phyloP scores from a whole-genome alignment of 1,284 basidiomycete genomes.

The Irpex lacteus region DNA sequence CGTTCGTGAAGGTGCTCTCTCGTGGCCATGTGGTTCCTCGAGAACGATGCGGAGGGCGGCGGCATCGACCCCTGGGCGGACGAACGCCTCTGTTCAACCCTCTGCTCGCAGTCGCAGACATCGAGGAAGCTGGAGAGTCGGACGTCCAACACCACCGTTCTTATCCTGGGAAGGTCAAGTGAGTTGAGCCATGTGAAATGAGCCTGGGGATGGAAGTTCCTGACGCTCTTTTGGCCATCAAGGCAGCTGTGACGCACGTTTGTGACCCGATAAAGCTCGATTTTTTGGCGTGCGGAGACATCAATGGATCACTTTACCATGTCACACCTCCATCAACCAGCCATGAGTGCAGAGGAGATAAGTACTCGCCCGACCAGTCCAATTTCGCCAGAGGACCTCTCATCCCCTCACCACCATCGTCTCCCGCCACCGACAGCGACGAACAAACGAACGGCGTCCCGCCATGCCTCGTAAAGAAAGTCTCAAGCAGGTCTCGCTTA shows the following conservation, averaged over 20 bases:
- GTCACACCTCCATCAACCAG: neutral
- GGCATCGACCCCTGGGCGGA: too few relatives aligned
- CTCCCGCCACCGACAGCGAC: neutral
- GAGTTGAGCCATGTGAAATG: too few relatives aligned
- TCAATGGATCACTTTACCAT: neutral
- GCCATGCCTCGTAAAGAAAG: neutral
- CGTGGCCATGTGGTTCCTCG: too few relatives aligned
- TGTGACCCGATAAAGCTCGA: neutral
- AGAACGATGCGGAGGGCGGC: too few relatives aligned
- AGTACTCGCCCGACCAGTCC: neutral
- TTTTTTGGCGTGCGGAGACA: neutral
- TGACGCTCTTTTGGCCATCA: too few relatives aligned
- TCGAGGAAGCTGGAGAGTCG: too few relatives aligned
- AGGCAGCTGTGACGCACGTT: neutral
- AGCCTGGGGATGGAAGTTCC: too few relatives aligned
- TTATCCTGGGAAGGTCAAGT: too few relatives aligned
- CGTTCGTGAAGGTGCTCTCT: too few relatives aligned
- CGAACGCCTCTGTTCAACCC: too few relatives aligned
- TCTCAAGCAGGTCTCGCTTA: slow-evolving; percentile 62
- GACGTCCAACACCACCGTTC: too few relatives aligned
- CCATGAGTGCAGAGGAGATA: neutral
- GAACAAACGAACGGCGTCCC: neutral
- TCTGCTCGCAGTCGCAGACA: too few relatives aligned
- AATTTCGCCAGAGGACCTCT: neutral
- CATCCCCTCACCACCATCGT: neutral